Evolutionary conservation across 805 yeast genomes (phyloP).

Genomic region (Metschnikowia amazonensis): DNA sequence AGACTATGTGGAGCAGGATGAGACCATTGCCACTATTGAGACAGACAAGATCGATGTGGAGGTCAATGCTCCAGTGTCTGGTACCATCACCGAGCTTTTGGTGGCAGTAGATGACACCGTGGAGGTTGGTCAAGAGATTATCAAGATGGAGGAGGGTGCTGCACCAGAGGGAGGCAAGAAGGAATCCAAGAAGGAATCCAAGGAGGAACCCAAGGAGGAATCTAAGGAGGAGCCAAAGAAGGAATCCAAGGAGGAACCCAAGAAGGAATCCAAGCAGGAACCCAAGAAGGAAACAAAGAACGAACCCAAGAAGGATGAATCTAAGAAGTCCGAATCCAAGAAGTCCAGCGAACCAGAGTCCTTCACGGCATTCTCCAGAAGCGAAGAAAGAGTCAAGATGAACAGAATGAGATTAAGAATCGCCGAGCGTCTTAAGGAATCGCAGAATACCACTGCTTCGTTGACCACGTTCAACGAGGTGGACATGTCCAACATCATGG

Average conservation of each 20-base stretch:
- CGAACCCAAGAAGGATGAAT: constrained; percentile 30
- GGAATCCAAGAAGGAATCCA: constrained; percentile 24
- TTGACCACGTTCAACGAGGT: constrained; percentile 97
- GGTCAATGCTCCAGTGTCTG: constrained; percentile 90
- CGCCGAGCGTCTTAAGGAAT: constrained; percentile 98
- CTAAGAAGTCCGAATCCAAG: constrained; percentile 15
- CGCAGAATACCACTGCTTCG: constrained; percentile 98
- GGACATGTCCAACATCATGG: constrained; percentile 89
- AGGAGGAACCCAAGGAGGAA: too few relatives aligned
- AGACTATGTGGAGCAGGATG: constrained; percentile 82
- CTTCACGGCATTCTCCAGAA: constrained; percentile 62
- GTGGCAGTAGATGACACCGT: constrained; percentile 89
- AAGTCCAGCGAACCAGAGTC: constrained; percentile 22
- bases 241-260: constrained; percentile 19
- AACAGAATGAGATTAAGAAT: constrained; percentile 99
- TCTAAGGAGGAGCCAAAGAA: constrained; percentile 11
- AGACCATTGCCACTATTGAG: constrained; percentile 92
- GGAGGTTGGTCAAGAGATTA: constrained; percentile 89
- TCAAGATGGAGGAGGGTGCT: constrained; percentile 71
- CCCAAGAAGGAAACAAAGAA: constrained; percentile 19
- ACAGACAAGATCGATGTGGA: constrained; percentile 98
- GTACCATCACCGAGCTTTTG: constrained; percentile 80
- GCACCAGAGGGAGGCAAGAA: constrained; percentile 28
- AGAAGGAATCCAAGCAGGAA: constrained; percentile 17
- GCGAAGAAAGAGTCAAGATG: constrained; percentile 92